Conservation (phyloP, 345 rosid genomes). For the Raphanus sativus region DNA sequence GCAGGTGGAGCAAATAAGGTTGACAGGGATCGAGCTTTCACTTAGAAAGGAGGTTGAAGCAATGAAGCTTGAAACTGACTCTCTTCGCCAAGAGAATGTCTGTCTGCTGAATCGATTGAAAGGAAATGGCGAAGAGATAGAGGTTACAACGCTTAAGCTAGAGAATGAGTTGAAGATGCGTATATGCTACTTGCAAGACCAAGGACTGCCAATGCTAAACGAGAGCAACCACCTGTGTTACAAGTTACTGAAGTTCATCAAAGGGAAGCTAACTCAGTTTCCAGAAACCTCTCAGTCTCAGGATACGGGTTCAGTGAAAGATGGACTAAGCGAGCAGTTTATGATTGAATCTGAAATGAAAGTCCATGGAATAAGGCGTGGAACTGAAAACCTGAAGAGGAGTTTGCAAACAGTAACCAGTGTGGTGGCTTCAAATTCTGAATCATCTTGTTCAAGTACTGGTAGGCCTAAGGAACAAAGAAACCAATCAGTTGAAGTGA, state of each 20-base stretch:
- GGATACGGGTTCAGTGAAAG: slow-evolving; percentile 35
- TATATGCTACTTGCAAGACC: slow-evolving; percentile 67
- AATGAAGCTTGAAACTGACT: slow-evolving; percentile 59
- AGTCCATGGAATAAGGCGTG: slow-evolving; percentile 66
- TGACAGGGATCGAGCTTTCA: slow-evolving; percentile 76
- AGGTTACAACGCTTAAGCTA: slow-evolving; percentile 58
- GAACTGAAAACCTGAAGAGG: slow-evolving; percentile 65
- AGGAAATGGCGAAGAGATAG: slow-evolving; percentile 52
- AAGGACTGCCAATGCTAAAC: slow-evolving; percentile 66
- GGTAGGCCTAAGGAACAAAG: slow-evolving; percentile 39
- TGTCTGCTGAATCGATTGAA: slow-evolving; percentile 71
- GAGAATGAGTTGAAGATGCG: slow-evolving; percentile 72
- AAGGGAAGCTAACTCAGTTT: slow-evolving; percentile 51
- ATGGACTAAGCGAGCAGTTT: slow-evolving; percentile 64
- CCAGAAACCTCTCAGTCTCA: slow-evolving; percentile 47
- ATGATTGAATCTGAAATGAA: slow-evolving; percentile 72
- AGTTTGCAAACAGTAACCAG: slow-evolving; percentile 69
- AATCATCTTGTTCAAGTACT: slow-evolving; percentile 27
- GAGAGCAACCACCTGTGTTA: slow-evolving; percentile 60
- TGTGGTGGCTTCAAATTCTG: slow-evolving; percentile 44
- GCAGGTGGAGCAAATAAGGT: slow-evolving; percentile 83
- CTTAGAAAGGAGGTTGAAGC: slow-evolving; percentile 76
- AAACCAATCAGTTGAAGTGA: slow-evolving; percentile 62
- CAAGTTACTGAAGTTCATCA: slow-evolving; percentile 64
- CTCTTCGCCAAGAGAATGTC: slow-evolving; percentile 89